Evolutionary conservation across 2,329 filamentous ascomycete species (phyloP).

Genomic region (Pezicula radicicola): DNA sequence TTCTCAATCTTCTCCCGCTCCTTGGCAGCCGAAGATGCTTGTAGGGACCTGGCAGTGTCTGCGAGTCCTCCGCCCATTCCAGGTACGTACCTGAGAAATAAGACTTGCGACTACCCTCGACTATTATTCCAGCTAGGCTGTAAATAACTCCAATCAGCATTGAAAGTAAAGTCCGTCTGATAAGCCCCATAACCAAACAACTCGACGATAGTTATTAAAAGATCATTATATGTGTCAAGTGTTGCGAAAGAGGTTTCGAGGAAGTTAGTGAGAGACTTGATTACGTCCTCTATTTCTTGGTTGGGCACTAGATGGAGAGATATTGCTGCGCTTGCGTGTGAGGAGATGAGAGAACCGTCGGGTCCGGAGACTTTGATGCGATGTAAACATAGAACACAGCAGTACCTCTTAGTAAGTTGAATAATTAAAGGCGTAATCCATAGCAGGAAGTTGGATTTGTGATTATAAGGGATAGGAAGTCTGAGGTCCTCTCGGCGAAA

Average conservation of each 20-base stretch:
- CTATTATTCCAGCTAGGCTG: constrained; percentile 43
- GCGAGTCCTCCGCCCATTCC: constrained; percentile 64
- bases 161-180: constrained; percentile 47
- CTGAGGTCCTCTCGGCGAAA: too few species aligned
- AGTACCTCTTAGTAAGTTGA: too few species aligned
- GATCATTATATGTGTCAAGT: constrained; percentile 75
- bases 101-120: constrained; percentile 59
- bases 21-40: constrained; percentile 59
- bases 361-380: constrained; percentile 89
- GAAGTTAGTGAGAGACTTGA: constrained; percentile 62
- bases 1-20: constrained; percentile 57
- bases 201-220: constrained; percentile 75
- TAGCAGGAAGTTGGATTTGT: too few species aligned
- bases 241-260: constrained; percentile 67
- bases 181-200: constrained; percentile 49
- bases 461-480: too few species aligned
- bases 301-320: constrained; percentile 92
- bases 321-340: constrained; percentile 81
- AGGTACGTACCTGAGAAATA: constrained; percentile 73
- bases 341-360: constrained; percentile 88
- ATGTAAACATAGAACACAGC: too few species aligned
- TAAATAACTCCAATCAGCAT: constrained; percentile 42
- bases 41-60: constrained; percentile 60
- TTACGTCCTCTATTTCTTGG: constrained; percentile 80
- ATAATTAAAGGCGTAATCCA: too few species aligned